These are phyloP conservation scores for Beauveria asiatica DNA, from an alignment of 2,329 filamentous ascomycete species.

Conservation along the genomic window DNA sequence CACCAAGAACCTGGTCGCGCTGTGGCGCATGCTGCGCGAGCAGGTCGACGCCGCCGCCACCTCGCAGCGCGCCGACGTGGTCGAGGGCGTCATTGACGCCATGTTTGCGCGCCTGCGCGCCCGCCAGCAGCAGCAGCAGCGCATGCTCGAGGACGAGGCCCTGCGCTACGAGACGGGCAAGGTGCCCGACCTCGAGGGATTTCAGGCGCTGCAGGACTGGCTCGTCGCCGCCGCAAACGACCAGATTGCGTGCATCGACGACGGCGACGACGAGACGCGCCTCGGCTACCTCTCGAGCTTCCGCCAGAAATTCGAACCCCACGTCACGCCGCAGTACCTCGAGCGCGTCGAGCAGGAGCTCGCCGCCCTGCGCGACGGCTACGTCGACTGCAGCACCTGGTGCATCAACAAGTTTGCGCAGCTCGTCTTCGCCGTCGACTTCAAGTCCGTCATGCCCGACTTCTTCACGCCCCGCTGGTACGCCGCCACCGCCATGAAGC, in stretches of 20 bases:
- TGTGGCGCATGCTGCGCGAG: slow-evolving; percentile 96
- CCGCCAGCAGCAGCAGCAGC: slow-evolving; percentile 79
- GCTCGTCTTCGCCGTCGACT: slow-evolving; percentile 86
- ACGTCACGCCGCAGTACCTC: slow-evolving; percentile 74
- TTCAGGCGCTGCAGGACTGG: slow-evolving; percentile 87
- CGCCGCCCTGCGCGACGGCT: slow-evolving; percentile 72
- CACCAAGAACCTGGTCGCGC: slow-evolving; percentile 82
- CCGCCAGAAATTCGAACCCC: slow-evolving; percentile 69
- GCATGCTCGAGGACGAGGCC: slow-evolving; percentile 79
- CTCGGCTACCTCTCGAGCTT: slow-evolving; percentile 81
- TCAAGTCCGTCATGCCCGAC: slow-evolving; percentile 70
- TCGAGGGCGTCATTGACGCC: slow-evolving; percentile 89
- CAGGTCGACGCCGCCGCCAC: slow-evolving; percentile 79
- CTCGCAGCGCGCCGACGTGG: slow-evolving; percentile 79
- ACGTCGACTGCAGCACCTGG: slow-evolving; percentile 90
- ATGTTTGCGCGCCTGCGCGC: slow-evolving; percentile 84
- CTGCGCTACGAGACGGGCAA: slow-evolving; percentile 56
- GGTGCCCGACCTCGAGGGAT: slow-evolving; percentile 50
- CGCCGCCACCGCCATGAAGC: slow-evolving; percentile 73
- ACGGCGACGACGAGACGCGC: slow-evolving; percentile 67
- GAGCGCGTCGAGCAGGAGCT: slow-evolving; percentile 67
- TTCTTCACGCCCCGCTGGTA: slow-evolving; percentile 95
- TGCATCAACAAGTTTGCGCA: slow-evolving; percentile 81
- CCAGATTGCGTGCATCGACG: slow-evolving; percentile 96
- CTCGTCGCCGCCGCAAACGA: slow-evolving; percentile 95